Evolutionary conservation across 495 filamentous ascomycete species (phyloP), one percentile per base, ranked within the genome.

Genomic region (Daldinia decipiens): DNA sequence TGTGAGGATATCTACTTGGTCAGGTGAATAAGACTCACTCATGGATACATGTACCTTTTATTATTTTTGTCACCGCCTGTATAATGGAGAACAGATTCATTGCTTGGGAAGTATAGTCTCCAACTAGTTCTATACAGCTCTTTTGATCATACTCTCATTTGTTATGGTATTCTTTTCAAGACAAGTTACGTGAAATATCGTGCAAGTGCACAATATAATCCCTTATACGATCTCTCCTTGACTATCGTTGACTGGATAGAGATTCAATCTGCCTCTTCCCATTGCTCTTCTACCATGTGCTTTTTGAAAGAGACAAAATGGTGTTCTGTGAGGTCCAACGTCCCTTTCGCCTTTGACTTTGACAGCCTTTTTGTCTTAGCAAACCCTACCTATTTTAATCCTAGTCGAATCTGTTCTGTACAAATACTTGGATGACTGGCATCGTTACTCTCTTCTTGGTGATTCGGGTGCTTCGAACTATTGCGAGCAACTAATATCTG

Each of bases 251-350:
- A 26, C 36, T 56, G 11, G 19, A 36, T 50, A 62, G 21, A 56
- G 12, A 15, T 58, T 50, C 13, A 27, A 59, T 72, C 17, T 56
- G 24, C 38, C 58, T 53, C 52, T 68, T 64, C 59, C 59, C 19
- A 36, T 50, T 65, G 13, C 40, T 57, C 32, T 60, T 56, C 55
- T n/a, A 24, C 45, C 17, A 45, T 36, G 3, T 31, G 39, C 31
- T 58, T 34, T 34, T 34, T 75, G 65, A 77, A 77, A 72, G 74
- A 67, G 56, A 65, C 55, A 55, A 34, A 36, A 61, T 65, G 61
- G 29, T 11, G 21, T 61, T 38, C 67, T 64, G 63, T 31, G 57
- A n/a, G 55, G 47, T 65, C 47, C 21, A 59, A 56, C 45, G 21
- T 19, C 12, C 53, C 40, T 38, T 57, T 47, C 66, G 38, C 59